Evolutionary conservation across 2,329 filamentous ascomycete species (phyloP).

Genomic region (Cytospora paraplurivora): DNA sequence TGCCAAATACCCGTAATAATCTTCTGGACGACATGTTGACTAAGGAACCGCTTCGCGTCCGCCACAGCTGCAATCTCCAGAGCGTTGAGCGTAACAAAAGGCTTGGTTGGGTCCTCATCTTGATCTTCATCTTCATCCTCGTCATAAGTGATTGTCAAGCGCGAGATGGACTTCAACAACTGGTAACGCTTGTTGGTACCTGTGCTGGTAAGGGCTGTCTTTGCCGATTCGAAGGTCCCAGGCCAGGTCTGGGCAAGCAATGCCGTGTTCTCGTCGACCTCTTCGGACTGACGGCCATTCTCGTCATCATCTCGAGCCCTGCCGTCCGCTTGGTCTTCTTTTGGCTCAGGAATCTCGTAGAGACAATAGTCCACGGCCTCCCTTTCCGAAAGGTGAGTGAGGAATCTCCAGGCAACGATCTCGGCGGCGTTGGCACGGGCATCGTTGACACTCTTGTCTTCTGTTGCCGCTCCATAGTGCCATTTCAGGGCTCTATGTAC

Average conservation of each 20-base stretch:
- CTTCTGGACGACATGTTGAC: slow-evolving; percentile 77
- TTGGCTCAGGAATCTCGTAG: slow-evolving; percentile 64
- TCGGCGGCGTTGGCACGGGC: slow-evolving; percentile 75
- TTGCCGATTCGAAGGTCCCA: slow-evolving; percentile 32
- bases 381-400: slow-evolving; percentile 69
- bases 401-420: slow-evolving; percentile 78
- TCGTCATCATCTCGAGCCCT: slow-evolving; percentile 45
- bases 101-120: slow-evolving; percentile 65
- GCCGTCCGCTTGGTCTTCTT: slow-evolving; percentile 33
- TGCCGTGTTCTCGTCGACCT: slow-evolving; percentile 49
- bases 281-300: slow-evolving; percentile 31
- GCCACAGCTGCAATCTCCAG: slow-evolving; percentile 84
- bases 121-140: slow-evolving; percentile 45
- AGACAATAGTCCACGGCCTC: slow-evolving; percentile 76
- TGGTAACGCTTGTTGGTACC: slow-evolving; percentile 52
- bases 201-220: slow-evolving; percentile 35
- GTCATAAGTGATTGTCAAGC: slow-evolving; percentile 52
- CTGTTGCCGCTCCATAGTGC: slow-evolving; percentile 67
- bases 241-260: slow-evolving; percentile 43
- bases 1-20: slow-evolving; percentile 85
- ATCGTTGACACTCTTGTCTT: slow-evolving; percentile 67
- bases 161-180: slow-evolving; percentile 57
- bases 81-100: slow-evolving; percentile 80
- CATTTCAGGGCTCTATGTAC: slow-evolving; percentile 68
- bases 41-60: slow-evolving; percentile 81